Evolutionary conservation across 1,284 basidiomycete genomes (phyloP).

Genomic region (Trametes polyzona): DNA sequence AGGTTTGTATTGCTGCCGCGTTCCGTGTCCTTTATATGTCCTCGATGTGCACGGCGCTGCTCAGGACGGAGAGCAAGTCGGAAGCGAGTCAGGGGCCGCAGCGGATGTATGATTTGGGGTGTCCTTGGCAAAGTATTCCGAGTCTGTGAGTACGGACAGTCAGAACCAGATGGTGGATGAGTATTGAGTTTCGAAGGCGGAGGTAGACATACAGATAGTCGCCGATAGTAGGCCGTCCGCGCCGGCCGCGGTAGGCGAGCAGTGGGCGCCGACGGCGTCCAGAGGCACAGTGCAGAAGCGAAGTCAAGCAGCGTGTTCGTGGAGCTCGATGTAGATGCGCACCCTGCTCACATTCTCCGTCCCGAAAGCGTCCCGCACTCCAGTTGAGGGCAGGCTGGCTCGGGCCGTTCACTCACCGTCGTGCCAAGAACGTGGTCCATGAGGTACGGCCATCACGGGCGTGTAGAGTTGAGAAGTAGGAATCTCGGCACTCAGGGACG

Average conservation of each 20-base stretch:
- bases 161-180: too few species aligned
- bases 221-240: not conserved
- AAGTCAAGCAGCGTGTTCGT: not conserved
- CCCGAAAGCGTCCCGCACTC: not conserved
- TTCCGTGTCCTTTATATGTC: too few species aligned
- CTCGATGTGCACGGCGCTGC: not conserved
- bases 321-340: not conserved
- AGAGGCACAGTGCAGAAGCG: not conserved
- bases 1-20: not conserved
- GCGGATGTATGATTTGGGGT: too few species aligned
- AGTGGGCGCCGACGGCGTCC: not conserved
- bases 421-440: too few species aligned
- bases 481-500: too few species aligned
- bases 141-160: too few species aligned
- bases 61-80: not conserved
- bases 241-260: not conserved
- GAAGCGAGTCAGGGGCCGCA: not conserved
- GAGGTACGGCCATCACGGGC: too few species aligned
- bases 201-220: not conserved
- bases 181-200: not conserved
- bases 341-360: not conserved
- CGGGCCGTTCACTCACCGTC: too few species aligned
- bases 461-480: too few species aligned
- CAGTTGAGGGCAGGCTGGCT: too few species aligned
- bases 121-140: too few species aligned